These are phyloP conservation scores for Diversispora epigaea DNA, from an alignment of 192 early-diverging fungal species.

Conservation along the genomic window DNA sequence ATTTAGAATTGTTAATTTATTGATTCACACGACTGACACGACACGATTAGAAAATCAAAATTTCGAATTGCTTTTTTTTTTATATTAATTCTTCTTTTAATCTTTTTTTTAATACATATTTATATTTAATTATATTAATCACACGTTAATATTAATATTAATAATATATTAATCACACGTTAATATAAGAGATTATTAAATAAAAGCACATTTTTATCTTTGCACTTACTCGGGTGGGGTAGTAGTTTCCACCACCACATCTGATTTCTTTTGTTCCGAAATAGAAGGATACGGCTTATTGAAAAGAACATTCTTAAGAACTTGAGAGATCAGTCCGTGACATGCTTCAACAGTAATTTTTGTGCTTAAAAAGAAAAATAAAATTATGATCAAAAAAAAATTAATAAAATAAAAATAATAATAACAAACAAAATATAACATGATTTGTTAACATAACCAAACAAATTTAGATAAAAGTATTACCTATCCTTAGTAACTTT, in stretches of 20 bases:
- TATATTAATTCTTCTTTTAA: too few relatives aligned
- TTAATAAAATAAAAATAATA: neutral
- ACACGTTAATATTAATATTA: too few relatives aligned
- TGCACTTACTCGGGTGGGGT: too few relatives aligned
- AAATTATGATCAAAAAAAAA: neutral
- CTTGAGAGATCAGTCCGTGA: slow-evolving; percentile 80
- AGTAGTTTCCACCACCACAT: neutral
- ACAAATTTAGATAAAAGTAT: neutral
- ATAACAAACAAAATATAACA: neutral
- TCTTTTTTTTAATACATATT: too few relatives aligned
- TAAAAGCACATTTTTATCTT: neutral
- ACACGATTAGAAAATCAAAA: too few relatives aligned
- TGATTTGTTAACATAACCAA: neutral
- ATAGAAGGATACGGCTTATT: slow-evolving; percentile 44
- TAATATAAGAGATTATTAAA: too few relatives aligned
- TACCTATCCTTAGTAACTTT: slow-evolving; percentile 74
- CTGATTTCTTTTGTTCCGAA: neutral
- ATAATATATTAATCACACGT: too few relatives aligned
- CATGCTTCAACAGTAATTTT: slow-evolving; percentile 78
- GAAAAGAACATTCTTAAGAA: slow-evolving; percentile 81
- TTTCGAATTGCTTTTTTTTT: too few relatives aligned
- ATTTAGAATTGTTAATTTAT: too few relatives aligned
- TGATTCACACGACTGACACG: too few relatives aligned
- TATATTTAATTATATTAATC: too few relatives aligned
- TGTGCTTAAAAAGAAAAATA: slow-evolving; percentile 47